Conservation (phyloP, 768 basidiomycete species). For the Mycena albidolilacea region DNA sequence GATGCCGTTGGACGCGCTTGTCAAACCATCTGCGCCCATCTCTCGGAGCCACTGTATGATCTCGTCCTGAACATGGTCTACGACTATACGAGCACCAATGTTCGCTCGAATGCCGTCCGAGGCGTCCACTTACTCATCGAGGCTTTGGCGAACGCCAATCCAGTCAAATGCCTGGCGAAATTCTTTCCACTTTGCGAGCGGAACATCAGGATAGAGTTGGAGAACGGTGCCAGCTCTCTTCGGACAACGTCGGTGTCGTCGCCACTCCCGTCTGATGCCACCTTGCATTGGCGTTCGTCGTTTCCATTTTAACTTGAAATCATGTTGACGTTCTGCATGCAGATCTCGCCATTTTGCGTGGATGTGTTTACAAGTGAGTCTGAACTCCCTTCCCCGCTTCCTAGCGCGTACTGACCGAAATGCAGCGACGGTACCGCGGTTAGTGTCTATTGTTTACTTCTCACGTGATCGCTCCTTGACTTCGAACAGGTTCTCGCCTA, state of each 20-base stretch:
- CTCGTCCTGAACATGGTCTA: constrained; percentile 87
- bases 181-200: constrained; percentile 82
- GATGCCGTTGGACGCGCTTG: constrained; percentile 84
- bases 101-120: constrained; percentile 88
- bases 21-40: constrained; percentile 82
- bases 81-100: constrained; percentile 85
- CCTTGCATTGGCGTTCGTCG: constrained; percentile 87
- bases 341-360: constrained; percentile 79
- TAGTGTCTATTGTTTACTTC: constrained; percentile 40
- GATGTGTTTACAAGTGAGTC: constrained; percentile 85
- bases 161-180: constrained; percentile 81
- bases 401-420: constrained; percentile 9
- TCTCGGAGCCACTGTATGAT: constrained; percentile 83
- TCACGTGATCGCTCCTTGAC: background rate
- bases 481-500: constrained; percentile 71
- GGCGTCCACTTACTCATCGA: constrained; percentile 90
- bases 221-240: constrained; percentile 85
- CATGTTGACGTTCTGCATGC: constrained; percentile 51
- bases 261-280: constrained; percentile 84
- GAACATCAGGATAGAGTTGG: constrained; percentile 83
- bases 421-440: constrained; percentile 74
- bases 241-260: constrained; percentile 79
- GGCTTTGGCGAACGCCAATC: constrained; percentile 86
- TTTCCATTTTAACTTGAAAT: constrained; percentile 18
- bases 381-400: background rate